Evolutionary conservation across 768 basidiomycete genomes (phyloP).

Genomic region (Termitomyces sp.): DNA sequence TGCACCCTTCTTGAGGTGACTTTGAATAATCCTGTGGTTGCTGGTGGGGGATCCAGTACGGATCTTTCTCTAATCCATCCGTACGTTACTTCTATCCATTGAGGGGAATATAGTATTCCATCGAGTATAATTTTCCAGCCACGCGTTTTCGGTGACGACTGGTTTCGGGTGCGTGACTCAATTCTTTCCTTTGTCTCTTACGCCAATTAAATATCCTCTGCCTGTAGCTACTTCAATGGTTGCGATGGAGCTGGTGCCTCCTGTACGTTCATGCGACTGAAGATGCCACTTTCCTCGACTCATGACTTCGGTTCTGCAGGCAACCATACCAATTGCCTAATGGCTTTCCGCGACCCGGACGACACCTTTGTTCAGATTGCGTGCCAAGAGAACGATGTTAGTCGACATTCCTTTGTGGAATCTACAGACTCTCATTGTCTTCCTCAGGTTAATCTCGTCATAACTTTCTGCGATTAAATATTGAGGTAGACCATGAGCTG

Average conservation of each 20-base stretch:
- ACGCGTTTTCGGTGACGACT: slow-evolving; percentile 34
- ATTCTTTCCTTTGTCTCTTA: not conserved
- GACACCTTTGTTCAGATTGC: slow-evolving; percentile 36
- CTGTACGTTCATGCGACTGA: not conserved
- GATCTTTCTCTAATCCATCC: slow-evolving; percentile 38
- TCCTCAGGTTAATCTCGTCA: not conserved
- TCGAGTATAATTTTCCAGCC: slow-evolving; percentile 18
- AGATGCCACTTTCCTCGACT: not conserved
- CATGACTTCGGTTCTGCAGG: slow-evolving; percentile 8
- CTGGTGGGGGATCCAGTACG: slow-evolving; percentile 29
- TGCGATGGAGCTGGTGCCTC: slow-evolving; percentile 36
- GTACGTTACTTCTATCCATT: slow-evolving; percentile 23
- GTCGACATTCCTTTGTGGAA: not conserved
- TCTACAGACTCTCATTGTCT: not conserved
- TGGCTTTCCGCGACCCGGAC: slow-evolving; percentile 32
- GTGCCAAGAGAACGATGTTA: not conserved
- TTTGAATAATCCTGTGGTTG: slow-evolving; percentile 25
- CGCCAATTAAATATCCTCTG: not conserved
- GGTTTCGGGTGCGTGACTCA: slow-evolving; percentile 31
- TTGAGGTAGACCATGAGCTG: not conserved
- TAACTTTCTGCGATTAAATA: not conserved
- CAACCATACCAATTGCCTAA: slow-evolving; percentile 26
- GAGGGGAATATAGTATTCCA: no score
- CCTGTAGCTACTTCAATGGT: slow-evolving; percentile 36
- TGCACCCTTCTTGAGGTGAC: slow-evolving; percentile 36